Evolutionary conservation across 306 rosid species (phyloP).

Genomic region (Trifolium subterraneum): DNA sequence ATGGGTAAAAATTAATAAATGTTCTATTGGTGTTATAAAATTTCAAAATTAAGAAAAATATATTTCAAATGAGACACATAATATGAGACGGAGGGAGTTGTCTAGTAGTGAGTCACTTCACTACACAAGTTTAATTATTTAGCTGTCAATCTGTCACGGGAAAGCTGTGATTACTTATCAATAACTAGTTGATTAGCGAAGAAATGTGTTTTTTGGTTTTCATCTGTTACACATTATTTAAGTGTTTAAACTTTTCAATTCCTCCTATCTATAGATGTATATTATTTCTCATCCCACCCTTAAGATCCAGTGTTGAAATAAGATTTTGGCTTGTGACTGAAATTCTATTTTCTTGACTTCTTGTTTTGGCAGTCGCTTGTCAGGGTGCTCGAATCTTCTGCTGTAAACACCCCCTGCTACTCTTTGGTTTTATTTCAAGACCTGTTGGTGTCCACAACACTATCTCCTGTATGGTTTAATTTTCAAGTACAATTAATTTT

Average conservation of each 20-base stretch:
- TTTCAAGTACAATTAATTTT: constrained; percentile 39
- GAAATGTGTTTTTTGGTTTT: constrained; percentile 7
- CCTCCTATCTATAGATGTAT: constrained; percentile 7
- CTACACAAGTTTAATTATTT: constrained; percentile 5
- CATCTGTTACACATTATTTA: constrained; percentile 1
- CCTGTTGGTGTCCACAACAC: constrained; percentile 91
- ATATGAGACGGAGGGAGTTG: background rate
- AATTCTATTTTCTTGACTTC: constrained; percentile 35
- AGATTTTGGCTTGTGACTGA: constrained; percentile 32
- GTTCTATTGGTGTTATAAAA: no score
- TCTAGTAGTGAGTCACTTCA: background rate
- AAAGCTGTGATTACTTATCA: background rate
- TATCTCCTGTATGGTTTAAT: constrained; percentile 85
- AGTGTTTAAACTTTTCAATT: constrained; percentile 3
- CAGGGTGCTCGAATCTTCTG: constrained; percentile 76
- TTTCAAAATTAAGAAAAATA: no score
- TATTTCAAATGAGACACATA: no score
- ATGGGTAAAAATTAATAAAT: no score
- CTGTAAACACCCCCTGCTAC: constrained; percentile 78
- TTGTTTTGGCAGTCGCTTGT: constrained; percentile 85
- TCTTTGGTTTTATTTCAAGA: constrained; percentile 90
- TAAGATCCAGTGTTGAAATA: background rate
- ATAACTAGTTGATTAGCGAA: constrained; percentile 1
- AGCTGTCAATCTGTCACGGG: background rate
- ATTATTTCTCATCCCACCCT: background rate